These are phyloP conservation scores for Trichosporon sp. DNA, from an alignment of 1,284 basidiomycete genomes.

Conservation along the genomic window DNA sequence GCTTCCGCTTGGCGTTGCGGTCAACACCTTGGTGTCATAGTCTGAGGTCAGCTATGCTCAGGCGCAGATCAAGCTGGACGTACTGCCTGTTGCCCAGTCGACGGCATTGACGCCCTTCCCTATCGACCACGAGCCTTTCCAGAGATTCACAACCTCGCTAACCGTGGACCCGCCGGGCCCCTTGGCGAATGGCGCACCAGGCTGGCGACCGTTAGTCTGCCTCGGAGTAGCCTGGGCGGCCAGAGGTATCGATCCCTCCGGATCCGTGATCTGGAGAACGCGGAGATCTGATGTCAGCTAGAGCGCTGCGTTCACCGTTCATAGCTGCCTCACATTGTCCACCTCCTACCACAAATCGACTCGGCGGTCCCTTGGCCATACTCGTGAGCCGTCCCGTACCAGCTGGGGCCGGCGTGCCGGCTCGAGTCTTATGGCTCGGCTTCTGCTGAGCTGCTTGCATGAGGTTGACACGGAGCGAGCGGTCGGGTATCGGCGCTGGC, in stretches of 20 bases:
- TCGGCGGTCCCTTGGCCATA: slow-evolving; percentile 42
- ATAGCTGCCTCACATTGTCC: slow-evolving; percentile 37
- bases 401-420: slow-evolving; percentile 20
- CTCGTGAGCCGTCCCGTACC: slow-evolving; percentile 30
- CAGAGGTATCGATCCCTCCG: slow-evolving; percentile 3
- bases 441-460: slow-evolving; percentile 15
- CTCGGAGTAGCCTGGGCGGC: background rate
- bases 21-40: slow-evolving; percentile 71
- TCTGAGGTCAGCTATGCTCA: slow-evolving; percentile 47
- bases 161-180: slow-evolving; percentile 40
- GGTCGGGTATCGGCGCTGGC: slow-evolving; percentile 20
- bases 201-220: background rate
- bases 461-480: slow-evolving; percentile 30
- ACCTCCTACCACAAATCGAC: slow-evolving; percentile 42
- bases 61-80: slow-evolving; percentile 34
- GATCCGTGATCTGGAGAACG: slow-evolving; percentile 34
- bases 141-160: slow-evolving; percentile 44
- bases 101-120: slow-evolving; percentile 55
- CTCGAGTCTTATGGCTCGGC: slow-evolving; percentile 5
- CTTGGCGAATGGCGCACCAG: slow-evolving; percentile 20
- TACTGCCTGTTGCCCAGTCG: slow-evolving; percentile 71
- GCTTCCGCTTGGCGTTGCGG: slow-evolving; percentile 74
- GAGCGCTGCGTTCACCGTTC: no score
- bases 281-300: slow-evolving; percentile 34
- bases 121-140: slow-evolving; percentile 40